Percentiles rank a stretch among this genome's conserved stretches.
These are phyloP conservation scores for Neurospora sp. DNA, from an alignment of 2,329 filamentous ascomycete genomes.

Conservation along the genomic window DNA sequence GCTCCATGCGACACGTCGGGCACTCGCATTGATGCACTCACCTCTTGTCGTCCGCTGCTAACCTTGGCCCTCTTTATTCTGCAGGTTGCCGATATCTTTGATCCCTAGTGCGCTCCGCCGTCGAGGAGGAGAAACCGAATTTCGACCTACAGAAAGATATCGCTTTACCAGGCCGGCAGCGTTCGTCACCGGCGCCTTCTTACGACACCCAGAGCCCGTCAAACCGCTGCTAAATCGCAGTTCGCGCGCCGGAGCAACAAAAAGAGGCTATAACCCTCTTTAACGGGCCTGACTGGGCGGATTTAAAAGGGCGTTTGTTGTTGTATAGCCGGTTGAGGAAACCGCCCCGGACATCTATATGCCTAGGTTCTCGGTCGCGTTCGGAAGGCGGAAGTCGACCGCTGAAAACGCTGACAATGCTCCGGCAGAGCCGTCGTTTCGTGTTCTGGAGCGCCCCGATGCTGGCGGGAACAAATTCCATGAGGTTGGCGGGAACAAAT, in stretches of 20 bases:
- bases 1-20: constrained; percentile 4
- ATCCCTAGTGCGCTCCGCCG: constrained; percentile 8
- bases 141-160: constrained; percentile 8
- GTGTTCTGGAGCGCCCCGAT: constrained; percentile 46
- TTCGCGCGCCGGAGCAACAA: neutral
- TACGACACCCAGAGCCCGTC: neutral
- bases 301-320: neutral
- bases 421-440: constrained; percentile 42
- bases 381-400: constrained; percentile 50
- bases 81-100: constrained; percentile 26
- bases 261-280: neutral
- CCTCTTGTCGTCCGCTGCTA: constrained; percentile 4
- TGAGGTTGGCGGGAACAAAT: constrained; percentile 11
- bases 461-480: constrained; percentile 18
- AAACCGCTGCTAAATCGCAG: neutral
- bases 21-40: constrained; percentile 3
- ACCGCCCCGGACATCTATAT: constrained; percentile 32
- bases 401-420: constrained; percentile 45
- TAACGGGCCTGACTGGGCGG: neutral
- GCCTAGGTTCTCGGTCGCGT: constrained; percentile 52
- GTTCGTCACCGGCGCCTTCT: neutral
- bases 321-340: neutral
- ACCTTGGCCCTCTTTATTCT: constrained; percentile 20
- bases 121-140: constrained; percentile 5
- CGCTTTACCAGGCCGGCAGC: neutral